Base-by-base conservation (phyloP, 305 asterid species). In the Fraxinus velutina region DNA sequence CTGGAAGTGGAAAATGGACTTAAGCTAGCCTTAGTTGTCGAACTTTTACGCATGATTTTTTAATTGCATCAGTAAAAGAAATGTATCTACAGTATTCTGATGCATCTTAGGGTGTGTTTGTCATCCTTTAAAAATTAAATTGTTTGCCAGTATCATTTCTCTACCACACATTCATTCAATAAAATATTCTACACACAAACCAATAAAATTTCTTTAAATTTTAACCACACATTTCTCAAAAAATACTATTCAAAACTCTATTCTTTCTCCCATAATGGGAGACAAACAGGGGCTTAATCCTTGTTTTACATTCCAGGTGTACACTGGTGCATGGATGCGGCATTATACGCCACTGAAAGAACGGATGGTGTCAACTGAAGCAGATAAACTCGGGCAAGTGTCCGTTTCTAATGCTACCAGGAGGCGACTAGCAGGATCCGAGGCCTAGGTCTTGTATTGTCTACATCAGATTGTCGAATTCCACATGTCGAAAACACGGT, bases 251-350 rank as follows among this genome's bases (percentile, higher is more conserved):
- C 27, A 24, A 24, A 24, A 24, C 27, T 24, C 27, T 24, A 24
- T 24, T 24, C 27, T 24, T 24, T 24, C 27, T 24, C 27, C 27
- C 27, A 24, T 24, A 24, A 24, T 24, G 27, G 27, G 27, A 24
- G 27, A 24, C 27, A 24, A 24, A 24, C 27, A 24, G 27, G 27
- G 27, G 27, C 27, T 24, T 84, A 27, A 82, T 78, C 24, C 34
- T 78, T 74, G 74, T 73, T 62, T 29, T 13, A 32, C 17, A 12
- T 6, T 81, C 75, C 91, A 96, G 99, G 99, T 92, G 47, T 96
- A 94, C 84, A 92, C 98, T 2, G 98, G 99, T 37, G 90, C 90
- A 34, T 96, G 99, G 99, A 86, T 92, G 86, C 88, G 98, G 80
- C 97, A 88, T 52, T 94, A 93, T 83, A 84, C 83, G 91, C 92